Percentiles rank a stretch among this genome's conserved stretches.
These are phyloP conservation scores for Aspergillus vadensis DNA, from an alignment of 2,329 filamentous ascomycete genomes.

Conservation along the genomic window DNA sequence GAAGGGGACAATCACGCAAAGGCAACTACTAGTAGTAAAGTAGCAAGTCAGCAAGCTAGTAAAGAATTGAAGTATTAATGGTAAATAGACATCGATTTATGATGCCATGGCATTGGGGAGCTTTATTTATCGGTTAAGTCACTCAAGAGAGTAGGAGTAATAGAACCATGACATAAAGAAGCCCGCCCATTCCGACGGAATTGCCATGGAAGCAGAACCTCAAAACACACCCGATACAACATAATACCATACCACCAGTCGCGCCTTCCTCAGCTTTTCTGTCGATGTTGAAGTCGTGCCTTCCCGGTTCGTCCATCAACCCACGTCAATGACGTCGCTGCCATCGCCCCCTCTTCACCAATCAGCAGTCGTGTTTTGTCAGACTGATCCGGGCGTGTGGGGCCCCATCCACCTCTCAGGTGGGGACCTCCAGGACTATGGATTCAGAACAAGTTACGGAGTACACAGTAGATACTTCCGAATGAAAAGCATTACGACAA, in stretches of 20 bases:
- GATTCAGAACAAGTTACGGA: too few species aligned
- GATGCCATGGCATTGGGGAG: background rate
- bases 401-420: background rate
- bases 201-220: too few species aligned
- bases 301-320: background rate
- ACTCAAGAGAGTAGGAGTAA: too few species aligned
- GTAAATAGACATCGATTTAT: background rate
- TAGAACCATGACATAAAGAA: too few species aligned
- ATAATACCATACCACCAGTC: background rate
- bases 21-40: too few species aligned
- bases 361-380: conserved; percentile 15
- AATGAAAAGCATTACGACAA: background rate
- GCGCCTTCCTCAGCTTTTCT: background rate
- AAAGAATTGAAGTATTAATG: too few species aligned
- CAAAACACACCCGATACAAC: too few species aligned
- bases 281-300: background rate
- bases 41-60: too few species aligned
- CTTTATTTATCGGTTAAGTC: too few species aligned
- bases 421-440: background rate
- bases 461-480: background rate
- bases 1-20: background rate
- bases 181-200: too few species aligned
- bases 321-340: conserved; percentile 16
- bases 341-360: background rate
- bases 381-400: background rate